Percentiles rank a stretch among this genome's conserved stretches.
These are phyloP conservation scores for Tephrocybe rancida DNA, from an alignment of 768 basidiomycete species.

Conservation along the genomic window DNA sequence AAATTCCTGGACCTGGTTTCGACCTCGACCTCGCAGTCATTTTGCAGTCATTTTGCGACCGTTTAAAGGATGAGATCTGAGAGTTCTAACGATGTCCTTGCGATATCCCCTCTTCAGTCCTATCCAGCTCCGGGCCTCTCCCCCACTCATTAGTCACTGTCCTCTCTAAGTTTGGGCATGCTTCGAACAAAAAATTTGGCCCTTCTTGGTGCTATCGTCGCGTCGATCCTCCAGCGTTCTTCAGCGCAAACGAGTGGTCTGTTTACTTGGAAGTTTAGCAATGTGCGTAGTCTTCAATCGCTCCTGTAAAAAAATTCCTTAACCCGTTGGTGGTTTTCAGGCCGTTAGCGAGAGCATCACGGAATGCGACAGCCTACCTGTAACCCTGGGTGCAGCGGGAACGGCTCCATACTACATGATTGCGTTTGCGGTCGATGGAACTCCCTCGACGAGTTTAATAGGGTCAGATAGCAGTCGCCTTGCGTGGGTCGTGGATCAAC, in stretches of 20 bases:
- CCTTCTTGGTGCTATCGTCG: too few relatives aligned
- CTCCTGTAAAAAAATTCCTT: background rate
- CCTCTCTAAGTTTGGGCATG: too few relatives aligned
- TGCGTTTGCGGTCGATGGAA: conserved; percentile 39
- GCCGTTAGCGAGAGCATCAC: background rate
- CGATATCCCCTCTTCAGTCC: too few relatives aligned
- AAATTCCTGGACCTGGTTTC: too few relatives aligned
- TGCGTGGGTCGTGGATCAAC: conserved; percentile 44
- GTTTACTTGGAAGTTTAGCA: conserved; percentile 3
- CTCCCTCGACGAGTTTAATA: conserved; percentile 33
- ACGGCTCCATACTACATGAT: conserved; percentile 45
- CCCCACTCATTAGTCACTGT: too few relatives aligned
- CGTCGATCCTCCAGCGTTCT: background rate
- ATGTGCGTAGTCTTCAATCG: background rate
- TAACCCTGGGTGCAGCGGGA: conserved; percentile 6
- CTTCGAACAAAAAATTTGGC: too few relatives aligned
- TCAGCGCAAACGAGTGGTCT: conserved; percentile 2
- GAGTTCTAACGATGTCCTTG: too few relatives aligned
- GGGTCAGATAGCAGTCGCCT: conserved; percentile 38
- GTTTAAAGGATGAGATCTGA: too few relatives aligned
- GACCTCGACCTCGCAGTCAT: too few relatives aligned
- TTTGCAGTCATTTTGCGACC: too few relatives aligned
- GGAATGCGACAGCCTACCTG: background rate
- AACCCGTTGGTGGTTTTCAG: background rate
- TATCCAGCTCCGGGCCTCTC: too few relatives aligned